Conservation (phyloP, 2,329 filamentous ascomycete species). For the Colletotrichum lini region DNA sequence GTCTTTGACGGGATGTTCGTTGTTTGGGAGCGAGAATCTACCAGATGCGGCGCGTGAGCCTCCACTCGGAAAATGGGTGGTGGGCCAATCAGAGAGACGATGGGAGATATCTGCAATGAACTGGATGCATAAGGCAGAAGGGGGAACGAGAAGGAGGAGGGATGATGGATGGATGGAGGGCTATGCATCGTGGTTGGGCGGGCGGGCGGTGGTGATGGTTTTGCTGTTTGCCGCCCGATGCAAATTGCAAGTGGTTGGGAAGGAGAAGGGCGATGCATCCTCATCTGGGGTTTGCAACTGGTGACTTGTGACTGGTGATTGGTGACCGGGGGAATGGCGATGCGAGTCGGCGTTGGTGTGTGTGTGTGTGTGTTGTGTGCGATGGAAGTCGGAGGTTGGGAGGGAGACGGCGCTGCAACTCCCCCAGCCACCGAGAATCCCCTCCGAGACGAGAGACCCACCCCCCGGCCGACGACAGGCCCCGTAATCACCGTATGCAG, state of each 20-base stretch:
- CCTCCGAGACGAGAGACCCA: conserved; percentile 7
- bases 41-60: conserved; percentile 26
- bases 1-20: conserved; percentile 10
- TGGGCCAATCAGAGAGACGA: conserved; percentile 23
- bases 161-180: conserved; percentile 1
- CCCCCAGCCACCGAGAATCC: conserved; percentile 37
- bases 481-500: conserved; percentile 36
- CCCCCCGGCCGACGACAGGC: conserved; percentile 25
- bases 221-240: conserved; percentile 20
- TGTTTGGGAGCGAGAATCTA: conserved; percentile 14
- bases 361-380: not conserved
- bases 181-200: conserved; percentile 25
- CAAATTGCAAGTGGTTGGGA: conserved; percentile 38
- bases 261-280: not conserved
- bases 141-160: not conserved
- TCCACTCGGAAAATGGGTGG: conserved; percentile 21
- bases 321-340: not conserved
- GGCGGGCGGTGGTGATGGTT: conserved; percentile 29
- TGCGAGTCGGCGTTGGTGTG: not conserved
- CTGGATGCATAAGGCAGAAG: conserved; percentile 27
- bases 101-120: conserved; percentile 24
- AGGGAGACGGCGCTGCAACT: conserved; percentile 18
- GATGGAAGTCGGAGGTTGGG: conserved; percentile 34
- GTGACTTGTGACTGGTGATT: not conserved
- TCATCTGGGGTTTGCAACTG: conserved; percentile 9